Evolutionary conservation across 2,329 filamentous ascomycete species (phyloP).

Genomic region (Phialophora tarda): DNA sequence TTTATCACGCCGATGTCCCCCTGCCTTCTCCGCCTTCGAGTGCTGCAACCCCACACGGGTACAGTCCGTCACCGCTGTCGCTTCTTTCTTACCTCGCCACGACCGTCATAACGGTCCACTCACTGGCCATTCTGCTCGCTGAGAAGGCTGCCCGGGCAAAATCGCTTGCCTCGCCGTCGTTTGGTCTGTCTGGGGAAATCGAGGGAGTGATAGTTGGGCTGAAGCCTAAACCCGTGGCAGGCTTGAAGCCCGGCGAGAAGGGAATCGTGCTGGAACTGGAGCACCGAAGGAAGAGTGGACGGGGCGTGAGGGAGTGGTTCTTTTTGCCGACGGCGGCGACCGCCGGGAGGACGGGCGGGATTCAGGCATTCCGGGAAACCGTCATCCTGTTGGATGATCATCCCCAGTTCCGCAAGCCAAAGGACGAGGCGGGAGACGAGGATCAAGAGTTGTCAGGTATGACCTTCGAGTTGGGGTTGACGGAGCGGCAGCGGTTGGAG

Average conservation of each 20-base stretch:
- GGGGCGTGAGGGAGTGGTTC: conserved; percentile 74
- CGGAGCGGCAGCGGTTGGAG: conserved; percentile 85
- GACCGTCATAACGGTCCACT: conserved; percentile 75
- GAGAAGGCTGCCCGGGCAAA: conserved; percentile 76
- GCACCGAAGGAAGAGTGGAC: conserved; percentile 79
- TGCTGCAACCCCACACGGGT: conserved; percentile 35
- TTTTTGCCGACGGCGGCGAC: conserved; percentile 53
- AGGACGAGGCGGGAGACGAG: conserved; percentile 46
- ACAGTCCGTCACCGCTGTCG: conserved; percentile 70
- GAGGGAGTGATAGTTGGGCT: conserved; percentile 80
- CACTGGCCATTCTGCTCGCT: conserved; percentile 74
- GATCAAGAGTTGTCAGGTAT: conserved; percentile 67
- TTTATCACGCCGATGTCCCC: conserved; percentile 83
- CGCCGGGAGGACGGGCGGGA: conserved; percentile 43
- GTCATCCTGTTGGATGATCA: conserved; percentile 76
- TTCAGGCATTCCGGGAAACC: conserved; percentile 54
- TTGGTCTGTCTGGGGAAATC: conserved; percentile 75
- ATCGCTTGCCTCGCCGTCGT: conserved; percentile 75
- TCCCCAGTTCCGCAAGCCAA: conserved; percentile 65
- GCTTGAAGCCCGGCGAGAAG: conserved; percentile 42
- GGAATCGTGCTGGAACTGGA: conserved; percentile 83
- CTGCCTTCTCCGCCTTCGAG: conserved; percentile 44
- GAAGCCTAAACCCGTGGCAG: conserved; percentile 27
- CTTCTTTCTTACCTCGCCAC: conserved; percentile 86
- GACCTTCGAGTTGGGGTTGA: conserved; percentile 85